A percentile compares a stretch with the other conserved stretches of the same genome.
phyloP scores from a whole-genome alignment of 129 eudicot genomes.

The Chrysanthemum makinoi region DNA sequence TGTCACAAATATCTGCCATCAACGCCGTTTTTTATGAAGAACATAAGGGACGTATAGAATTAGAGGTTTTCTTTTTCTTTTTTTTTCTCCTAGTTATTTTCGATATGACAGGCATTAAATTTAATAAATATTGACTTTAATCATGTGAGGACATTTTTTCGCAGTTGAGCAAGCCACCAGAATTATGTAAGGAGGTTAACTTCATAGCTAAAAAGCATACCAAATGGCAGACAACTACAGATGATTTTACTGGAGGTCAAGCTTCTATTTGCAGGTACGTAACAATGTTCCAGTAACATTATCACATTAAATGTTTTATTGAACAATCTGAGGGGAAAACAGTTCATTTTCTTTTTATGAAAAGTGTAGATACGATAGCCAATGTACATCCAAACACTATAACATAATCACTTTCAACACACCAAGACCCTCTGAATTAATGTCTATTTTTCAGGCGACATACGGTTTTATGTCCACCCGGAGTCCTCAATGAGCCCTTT shows the following conservation, averaged over 20 bases:
- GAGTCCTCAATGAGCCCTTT: conserved; percentile 39
- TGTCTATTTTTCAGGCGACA: conserved; percentile 44
- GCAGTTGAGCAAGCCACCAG: conserved; percentile 51
- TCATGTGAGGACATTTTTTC: neutral
- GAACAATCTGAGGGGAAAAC: too few species aligned
- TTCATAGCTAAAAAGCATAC: conserved; percentile 73
- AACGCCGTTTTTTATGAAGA: conserved; percentile 21
- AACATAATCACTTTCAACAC: neutral
- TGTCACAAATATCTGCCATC: conserved; percentile 52
- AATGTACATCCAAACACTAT: neutral
- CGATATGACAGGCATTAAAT: too few species aligned
- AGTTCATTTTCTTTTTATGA: neutral
- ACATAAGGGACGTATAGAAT: conserved; percentile 30
- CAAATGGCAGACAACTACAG: conserved; percentile 32
- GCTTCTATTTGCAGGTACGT: conserved; percentile 45
- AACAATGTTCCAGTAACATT: neutral
- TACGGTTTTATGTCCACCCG: conserved; percentile 24
- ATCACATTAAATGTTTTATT: neutral
- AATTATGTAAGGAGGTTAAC: conserved; percentile 38
- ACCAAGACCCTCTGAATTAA: neutral
- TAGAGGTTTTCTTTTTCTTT: conserved; percentile 39
- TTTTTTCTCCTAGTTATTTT: neutral
- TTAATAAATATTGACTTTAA: neutral
- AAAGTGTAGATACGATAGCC: too few species aligned
- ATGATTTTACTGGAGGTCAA: conserved; percentile 60